Percentiles rank a stretch among this genome's conserved stretches.
Evolutionary conservation across 2,329 filamentous ascomycete species (phyloP).

Genomic region (Cercospora sp.): DNA sequence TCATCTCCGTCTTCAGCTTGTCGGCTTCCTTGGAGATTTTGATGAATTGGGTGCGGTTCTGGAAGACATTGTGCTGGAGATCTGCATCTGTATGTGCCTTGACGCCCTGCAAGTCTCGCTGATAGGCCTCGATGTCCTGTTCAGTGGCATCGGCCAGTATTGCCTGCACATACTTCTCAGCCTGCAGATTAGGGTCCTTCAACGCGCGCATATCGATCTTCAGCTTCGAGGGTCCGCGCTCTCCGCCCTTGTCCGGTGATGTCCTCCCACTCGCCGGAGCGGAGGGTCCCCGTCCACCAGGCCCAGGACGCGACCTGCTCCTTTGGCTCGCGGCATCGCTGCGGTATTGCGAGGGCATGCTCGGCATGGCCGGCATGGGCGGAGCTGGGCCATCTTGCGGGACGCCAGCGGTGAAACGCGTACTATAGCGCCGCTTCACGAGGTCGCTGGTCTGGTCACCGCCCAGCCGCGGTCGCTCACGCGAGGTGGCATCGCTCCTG

Average conservation of each 20-base stretch:
- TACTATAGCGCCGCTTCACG: constrained; percentile 92
- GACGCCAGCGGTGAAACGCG: constrained; percentile 72
- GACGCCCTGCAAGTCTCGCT: constrained; percentile 71
- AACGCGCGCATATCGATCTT: constrained; percentile 75
- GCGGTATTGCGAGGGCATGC: constrained; percentile 60
- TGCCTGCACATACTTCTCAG: constrained; percentile 67
- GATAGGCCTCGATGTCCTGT: constrained; percentile 80
- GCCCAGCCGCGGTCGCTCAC: constrained; percentile 48
- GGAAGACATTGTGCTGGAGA: constrained; percentile 91
- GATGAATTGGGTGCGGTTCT: constrained; percentile 97
- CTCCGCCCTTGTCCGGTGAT: constrained; percentile 33
- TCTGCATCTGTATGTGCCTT: constrained; percentile 78
- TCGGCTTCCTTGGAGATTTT: constrained; percentile 99
- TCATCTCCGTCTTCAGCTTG: constrained; percentile 95
- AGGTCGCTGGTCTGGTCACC: constrained; percentile 68
- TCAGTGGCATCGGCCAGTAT: constrained; percentile 83
- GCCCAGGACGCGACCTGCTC: constrained; percentile 9
- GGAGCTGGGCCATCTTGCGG: constrained; percentile 64
- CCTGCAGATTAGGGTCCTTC: constrained; percentile 73
- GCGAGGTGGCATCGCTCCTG: constrained; percentile 32
- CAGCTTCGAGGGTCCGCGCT: constrained; percentile 49
- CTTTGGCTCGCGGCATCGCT: constrained; percentile 9
- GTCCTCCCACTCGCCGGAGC: constrained; percentile 37
- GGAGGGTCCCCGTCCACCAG: not conserved
- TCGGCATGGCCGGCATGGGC: constrained; percentile 64